These are phyloP conservation scores for Fusarium liriodendri DNA, from an alignment of 2,329 filamentous ascomycete species.

Conservation along the genomic window DNA sequence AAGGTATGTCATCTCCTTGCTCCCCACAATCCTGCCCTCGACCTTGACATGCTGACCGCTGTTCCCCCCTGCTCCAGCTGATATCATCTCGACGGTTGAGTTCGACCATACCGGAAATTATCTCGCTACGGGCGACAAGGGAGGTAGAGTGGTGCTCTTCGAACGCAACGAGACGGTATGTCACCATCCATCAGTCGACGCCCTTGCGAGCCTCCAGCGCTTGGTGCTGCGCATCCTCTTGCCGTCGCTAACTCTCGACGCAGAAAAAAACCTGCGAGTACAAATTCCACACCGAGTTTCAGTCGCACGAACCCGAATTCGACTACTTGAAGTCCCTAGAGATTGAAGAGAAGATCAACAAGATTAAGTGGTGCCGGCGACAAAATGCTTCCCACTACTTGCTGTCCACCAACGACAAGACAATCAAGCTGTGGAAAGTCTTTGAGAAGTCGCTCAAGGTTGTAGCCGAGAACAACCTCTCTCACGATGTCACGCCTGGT, in stretches of 20 bases:
- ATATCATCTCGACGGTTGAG: constrained; percentile 92
- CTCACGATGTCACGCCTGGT: constrained; percentile 88
- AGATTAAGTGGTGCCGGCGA: constrained; percentile 99
- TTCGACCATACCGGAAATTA: constrained; percentile 93
- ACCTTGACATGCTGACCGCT: constrained; percentile 35
- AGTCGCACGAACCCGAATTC: constrained; percentile 99
- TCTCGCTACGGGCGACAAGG: constrained; percentile 90
- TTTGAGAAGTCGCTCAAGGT: constrained; percentile 99
- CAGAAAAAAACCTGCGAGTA: constrained; percentile 99
- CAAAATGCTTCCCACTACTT: constrained; percentile 99
- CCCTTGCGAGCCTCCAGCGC: not conserved
- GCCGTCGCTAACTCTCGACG: constrained; percentile 24
- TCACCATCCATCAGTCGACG: constrained; percentile 19
- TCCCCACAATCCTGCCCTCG: constrained; percentile 18
- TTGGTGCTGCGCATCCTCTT: constrained; percentile 1
- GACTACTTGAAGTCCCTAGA: constrained; percentile 99
- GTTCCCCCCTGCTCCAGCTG: constrained; percentile 64
- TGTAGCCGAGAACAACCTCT: constrained; percentile 98
- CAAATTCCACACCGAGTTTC: constrained; percentile 99
- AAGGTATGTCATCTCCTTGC: constrained; percentile 69
- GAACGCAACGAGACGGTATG: constrained; percentile 95
- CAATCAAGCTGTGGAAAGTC: constrained; percentile 99
- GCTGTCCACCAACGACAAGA: constrained; percentile 99
- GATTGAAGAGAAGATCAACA: constrained; percentile 99
- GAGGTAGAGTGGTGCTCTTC: constrained; percentile 85